Conservation (phyloP, 1,284 basidiomycete species). For the Trametes versicolor region DNA sequence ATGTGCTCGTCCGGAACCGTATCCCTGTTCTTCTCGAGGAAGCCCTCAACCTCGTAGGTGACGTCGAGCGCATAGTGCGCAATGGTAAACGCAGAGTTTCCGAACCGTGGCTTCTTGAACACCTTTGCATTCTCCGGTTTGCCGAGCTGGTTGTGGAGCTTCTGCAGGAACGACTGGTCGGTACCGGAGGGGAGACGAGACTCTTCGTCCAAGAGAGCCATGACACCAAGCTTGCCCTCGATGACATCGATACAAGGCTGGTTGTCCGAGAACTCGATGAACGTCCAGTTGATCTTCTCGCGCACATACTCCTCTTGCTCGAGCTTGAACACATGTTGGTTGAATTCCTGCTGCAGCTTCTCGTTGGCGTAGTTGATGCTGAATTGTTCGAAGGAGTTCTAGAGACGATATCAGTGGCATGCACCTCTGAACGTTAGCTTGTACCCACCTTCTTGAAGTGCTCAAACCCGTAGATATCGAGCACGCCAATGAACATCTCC, state of each 20-base stretch:
- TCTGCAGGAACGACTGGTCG: constrained; percentile 94
- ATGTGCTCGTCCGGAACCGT: constrained; percentile 99
- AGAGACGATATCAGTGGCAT: constrained; percentile 13
- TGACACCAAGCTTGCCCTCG: constrained; percentile 95
- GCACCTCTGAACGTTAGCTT: constrained; percentile 13
- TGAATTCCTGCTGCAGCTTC: constrained; percentile 98
- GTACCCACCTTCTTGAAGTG: constrained; percentile 88
- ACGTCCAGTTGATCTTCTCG: constrained; percentile 99
- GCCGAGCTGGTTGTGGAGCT: constrained; percentile 88
- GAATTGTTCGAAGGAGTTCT: constrained; percentile 99
- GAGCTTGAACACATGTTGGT: constrained; percentile 98
- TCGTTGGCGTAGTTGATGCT: constrained; percentile 99
- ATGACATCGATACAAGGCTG: constrained; percentile 99
- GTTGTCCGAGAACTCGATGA: constrained; percentile 99
- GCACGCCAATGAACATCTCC: constrained; percentile 98
- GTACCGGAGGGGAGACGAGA: constrained; percentile 96
- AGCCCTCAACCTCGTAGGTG: constrained; percentile 98
- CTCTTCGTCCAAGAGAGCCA: constrained; percentile 97
- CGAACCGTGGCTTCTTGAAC: constrained; percentile 98
- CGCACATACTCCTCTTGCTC: constrained; percentile 99
- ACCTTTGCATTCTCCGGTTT: constrained; percentile 90
- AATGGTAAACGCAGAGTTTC: constrained; percentile 96
- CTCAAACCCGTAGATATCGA: constrained; percentile 98
- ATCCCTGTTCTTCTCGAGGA: constrained; percentile 99
- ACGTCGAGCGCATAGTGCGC: constrained; percentile 99